Conservation (phyloP, 2,329 filamentous ascomycete species). For the Graphilbum sp. region DNA sequence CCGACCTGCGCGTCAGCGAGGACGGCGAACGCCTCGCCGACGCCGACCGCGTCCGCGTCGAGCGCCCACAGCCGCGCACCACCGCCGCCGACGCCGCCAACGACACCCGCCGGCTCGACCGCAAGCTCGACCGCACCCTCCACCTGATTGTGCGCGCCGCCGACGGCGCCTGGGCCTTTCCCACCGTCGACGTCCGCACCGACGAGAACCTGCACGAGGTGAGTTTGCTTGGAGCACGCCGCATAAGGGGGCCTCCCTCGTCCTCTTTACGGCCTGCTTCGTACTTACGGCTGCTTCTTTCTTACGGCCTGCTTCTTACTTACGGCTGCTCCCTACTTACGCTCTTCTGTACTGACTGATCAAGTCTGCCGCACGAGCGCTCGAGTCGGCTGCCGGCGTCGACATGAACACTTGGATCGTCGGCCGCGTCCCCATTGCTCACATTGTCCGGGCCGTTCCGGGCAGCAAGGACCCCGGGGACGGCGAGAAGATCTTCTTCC, state of each 20-base stretch:
- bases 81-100: constrained; percentile 60
- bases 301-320: no score
- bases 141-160: constrained; percentile 71
- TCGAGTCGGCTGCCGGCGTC: constrained; percentile 61
- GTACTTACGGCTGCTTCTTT: no score
- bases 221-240: constrained; percentile 20
- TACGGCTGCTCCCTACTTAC: no score
- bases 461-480: constrained; percentile 13
- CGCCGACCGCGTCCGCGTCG: constrained; percentile 48
- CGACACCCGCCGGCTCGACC: constrained; percentile 65
- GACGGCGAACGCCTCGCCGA: constrained; percentile 41
- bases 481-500: constrained; percentile 82
- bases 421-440: constrained; percentile 74
- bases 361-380: constrained; percentile 66
- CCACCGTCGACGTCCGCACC: constrained; percentile 48
- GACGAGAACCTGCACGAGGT: constrained; percentile 75
- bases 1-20: constrained; percentile 45
- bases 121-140: constrained; percentile 55
- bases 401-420: constrained; percentile 99
- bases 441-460: constrained; percentile 41
- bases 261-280: no score
- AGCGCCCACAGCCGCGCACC: constrained; percentile 50
- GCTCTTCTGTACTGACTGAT: neutral
- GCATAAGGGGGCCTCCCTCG: no score
- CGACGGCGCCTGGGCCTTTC: constrained; percentile 67